Evolutionary conservation across 192 early-diverging fungal species (phyloP).

Genomic region (Allomyces javanicus): DNA sequence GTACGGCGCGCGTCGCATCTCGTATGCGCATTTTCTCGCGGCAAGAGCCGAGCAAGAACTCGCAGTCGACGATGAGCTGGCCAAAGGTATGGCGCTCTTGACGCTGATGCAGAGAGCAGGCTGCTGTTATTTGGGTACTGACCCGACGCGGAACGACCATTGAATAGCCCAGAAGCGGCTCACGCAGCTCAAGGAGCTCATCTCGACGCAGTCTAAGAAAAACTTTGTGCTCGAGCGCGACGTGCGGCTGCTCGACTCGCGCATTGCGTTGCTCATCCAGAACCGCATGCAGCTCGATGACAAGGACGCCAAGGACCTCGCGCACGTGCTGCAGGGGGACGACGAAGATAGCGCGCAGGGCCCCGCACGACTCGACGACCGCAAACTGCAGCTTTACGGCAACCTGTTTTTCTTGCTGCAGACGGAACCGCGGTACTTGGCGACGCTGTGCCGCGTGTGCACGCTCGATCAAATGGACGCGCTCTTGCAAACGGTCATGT

Average conservation of each 20-base stretch:
- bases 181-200: constrained; percentile 65
- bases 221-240: constrained; percentile 87
- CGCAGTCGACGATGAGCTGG: constrained; percentile 82
- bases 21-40: too few species aligned
- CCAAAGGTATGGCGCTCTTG: constrained; percentile 40
- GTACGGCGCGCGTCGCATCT: too few species aligned
- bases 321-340: neutral
- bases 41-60: constrained; percentile 62
- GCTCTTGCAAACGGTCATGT: constrained; percentile 87
- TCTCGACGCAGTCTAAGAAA: constrained; percentile 85
- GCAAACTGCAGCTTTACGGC: constrained; percentile 68
- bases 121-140: neutral
- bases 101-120: neutral
- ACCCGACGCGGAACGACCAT: neutral
- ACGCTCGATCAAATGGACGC: constrained; percentile 81
- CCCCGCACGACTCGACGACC: constrained; percentile 14
- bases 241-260: constrained; percentile 73
- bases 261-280: constrained; percentile 81
- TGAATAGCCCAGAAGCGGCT: constrained; percentile 54
- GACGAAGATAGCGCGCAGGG: neutral
- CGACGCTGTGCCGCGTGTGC: constrained; percentile 60
- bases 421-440: constrained; percentile 77
- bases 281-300: constrained; percentile 72
- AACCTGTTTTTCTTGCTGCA: constrained; percentile 86
- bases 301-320: neutral